Percentiles rank a stretch among this genome's conserved stretches.
Evolutionary conservation across 148 eudicot species (phyloP).

Genomic region (Tetragonia tetragonoides): DNA sequence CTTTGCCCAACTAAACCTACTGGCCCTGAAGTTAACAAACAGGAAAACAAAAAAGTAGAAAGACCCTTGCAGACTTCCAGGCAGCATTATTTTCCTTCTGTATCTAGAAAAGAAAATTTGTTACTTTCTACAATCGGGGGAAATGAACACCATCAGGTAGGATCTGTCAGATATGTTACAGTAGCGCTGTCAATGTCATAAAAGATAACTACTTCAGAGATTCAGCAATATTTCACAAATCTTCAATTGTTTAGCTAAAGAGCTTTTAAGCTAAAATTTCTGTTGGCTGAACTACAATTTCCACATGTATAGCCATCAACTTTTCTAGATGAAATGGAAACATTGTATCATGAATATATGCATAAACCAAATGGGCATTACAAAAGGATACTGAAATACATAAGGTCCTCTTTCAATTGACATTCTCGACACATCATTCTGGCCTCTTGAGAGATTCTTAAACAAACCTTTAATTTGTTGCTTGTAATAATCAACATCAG

Average conservation of each 20-base stretch:
- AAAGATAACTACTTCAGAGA: not conserved
- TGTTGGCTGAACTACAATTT: no score
- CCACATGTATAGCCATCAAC: not conserved
- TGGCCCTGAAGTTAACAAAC: not conserved
- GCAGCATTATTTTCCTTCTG: not conserved
- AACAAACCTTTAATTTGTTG: constrained; percentile 92
- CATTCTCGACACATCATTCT: constrained; percentile 89
- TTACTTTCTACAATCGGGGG: not conserved
- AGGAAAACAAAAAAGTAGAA: not conserved
- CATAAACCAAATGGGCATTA: not conserved
- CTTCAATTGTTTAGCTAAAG: no score
- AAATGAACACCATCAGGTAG: not conserved
- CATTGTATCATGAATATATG: not conserved
- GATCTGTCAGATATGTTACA: not conserved
- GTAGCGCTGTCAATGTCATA: not conserved
- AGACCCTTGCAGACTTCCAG: not conserved
- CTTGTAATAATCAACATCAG: constrained; percentile 80
- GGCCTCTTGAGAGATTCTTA: constrained; percentile 88
- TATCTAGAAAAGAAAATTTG: not conserved
- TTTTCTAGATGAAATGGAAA: not conserved
- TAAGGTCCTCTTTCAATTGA: constrained; percentile 93
- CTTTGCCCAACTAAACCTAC: not conserved
- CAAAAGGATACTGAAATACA: constrained; percentile 87
- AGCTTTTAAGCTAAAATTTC: no score
- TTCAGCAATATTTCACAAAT: not conserved